phyloP scores from a whole-genome alignment of 2,329 filamentous ascomycete species.

The Claviceps pazoutovae region DNA sequence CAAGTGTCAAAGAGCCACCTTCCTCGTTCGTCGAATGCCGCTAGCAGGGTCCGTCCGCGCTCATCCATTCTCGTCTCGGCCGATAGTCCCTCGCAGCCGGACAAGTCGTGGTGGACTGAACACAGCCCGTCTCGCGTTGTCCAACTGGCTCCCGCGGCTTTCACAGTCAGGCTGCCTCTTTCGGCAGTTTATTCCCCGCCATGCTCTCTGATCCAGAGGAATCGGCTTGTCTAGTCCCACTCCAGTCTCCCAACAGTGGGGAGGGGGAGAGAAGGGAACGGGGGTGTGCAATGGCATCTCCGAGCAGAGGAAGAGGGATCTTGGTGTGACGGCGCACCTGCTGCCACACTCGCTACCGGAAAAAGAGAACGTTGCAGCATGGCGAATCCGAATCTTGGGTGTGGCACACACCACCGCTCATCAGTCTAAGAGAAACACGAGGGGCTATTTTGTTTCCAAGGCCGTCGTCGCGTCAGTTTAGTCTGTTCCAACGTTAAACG shows the following conservation, averaged over 20 bases:
- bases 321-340: neutral
- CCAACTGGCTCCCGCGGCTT: neutral
- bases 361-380: constrained; percentile 1
- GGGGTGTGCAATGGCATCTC: neutral
- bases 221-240: neutral
- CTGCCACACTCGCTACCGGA: neutral
- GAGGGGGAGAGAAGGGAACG: neutral
- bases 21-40: neutral
- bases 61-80: neutral
- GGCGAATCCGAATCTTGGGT: constrained; percentile 1
- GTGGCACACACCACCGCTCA: neutral
- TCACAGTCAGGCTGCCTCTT: neutral
- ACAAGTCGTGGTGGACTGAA: neutral
- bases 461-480: neutral
- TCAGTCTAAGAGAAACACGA: neutral
- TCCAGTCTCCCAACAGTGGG: neutral
- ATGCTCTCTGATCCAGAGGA: neutral
- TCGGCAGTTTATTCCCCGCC: neutral
- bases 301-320: neutral
- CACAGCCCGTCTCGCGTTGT: neutral
- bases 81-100: neutral
- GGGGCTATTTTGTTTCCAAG: neutral
- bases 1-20: neutral
- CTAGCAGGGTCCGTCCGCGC: neutral
- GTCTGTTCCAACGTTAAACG: neutral